Percentiles rank a stretch among this genome's conserved stretches.
Conservation (phyloP, 2,329 filamentous ascomycete species). For the Hortaea werneckii region DNA sequence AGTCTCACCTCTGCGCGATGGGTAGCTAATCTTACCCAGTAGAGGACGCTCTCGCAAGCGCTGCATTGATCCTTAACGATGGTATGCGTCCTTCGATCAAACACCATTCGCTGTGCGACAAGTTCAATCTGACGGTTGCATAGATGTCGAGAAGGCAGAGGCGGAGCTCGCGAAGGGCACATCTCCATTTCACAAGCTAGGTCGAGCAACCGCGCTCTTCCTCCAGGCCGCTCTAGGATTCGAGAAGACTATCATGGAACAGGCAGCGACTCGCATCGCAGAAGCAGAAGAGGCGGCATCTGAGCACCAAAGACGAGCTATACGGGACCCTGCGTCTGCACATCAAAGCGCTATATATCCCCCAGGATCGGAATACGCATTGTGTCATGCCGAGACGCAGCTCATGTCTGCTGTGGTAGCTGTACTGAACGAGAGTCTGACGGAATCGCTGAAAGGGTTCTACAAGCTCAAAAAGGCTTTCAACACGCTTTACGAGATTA, state of each 20-base stretch:
- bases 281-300: conserved; percentile 69
- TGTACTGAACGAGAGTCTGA: conserved; percentile 84
- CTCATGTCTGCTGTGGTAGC: conserved; percentile 82
- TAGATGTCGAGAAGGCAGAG: conserved; percentile 74
- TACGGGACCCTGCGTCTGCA: conserved; percentile 47
- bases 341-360: conserved; percentile 60
- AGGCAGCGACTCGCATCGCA: conserved; percentile 62
- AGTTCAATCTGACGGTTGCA: too few species aligned
- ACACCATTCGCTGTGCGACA: too few species aligned
- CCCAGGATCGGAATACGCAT: conserved; percentile 73
- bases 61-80: conserved; percentile 28
- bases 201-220: conserved; percentile 71
- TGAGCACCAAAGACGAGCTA: conserved; percentile 64
- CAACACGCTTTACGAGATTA: conserved; percentile 66
- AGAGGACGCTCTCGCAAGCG: conserved; percentile 33
- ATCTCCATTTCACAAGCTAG: conserved; percentile 83
- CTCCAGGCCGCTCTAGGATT: conserved; percentile 80
- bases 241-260: conserved; percentile 81
- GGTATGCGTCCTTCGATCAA: conserved; percentile 20
- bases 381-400: conserved; percentile 76
- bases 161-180: conserved; percentile 57
- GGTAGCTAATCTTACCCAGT: conserved; percentile 23
- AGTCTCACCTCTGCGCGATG: not conserved
- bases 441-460: conserved; percentile 83
- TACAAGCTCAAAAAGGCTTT: conserved; percentile 88